Conservation (phyloP, 1,139 yeast species). For the Saccharomycopsis hybrid region DNA sequence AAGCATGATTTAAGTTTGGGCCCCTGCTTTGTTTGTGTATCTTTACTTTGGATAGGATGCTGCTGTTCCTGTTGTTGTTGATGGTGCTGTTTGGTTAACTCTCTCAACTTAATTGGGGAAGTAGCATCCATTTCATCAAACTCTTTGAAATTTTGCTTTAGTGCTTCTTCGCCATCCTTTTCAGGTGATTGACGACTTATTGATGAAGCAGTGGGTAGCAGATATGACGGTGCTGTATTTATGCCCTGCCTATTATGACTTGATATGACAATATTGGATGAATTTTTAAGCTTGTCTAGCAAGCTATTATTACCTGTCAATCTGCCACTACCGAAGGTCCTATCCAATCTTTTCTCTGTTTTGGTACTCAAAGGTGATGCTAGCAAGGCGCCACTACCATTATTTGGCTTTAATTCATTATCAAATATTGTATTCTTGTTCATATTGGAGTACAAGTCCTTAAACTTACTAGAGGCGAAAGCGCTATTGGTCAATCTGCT, state of each 20-base stretch:
- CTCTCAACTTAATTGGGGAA: too few relatives aligned
- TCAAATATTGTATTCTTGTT: not conserved
- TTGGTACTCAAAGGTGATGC: constrained; percentile 8
- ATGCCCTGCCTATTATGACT: not conserved
- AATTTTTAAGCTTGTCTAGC: constrained; percentile 9
- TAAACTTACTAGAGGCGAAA: not conserved
- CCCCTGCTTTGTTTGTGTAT: not conserved
- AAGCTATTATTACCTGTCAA: constrained; percentile 10
- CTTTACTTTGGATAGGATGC: not conserved
- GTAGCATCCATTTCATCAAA: not conserved
- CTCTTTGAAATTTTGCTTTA: not conserved
- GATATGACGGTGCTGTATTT: constrained; percentile 1
- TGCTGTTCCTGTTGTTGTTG: too few relatives aligned
- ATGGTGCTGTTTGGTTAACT: too few relatives aligned
- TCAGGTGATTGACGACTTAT: constrained; percentile 1
- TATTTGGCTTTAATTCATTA: not conserved
- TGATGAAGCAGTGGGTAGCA: constrained; percentile 9
- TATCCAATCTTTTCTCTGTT: not conserved
- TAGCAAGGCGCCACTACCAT: constrained; percentile 3
- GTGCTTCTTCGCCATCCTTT: constrained; percentile 1
- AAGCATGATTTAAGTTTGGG: constrained; percentile 19
- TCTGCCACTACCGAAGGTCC: not conserved
- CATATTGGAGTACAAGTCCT: constrained; percentile 5
- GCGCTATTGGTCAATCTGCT: constrained; percentile 5
- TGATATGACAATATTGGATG: not conserved